Base-by-base conservation (phyloP, 768 basidiomycete genomes). In the Pleurotus djamor region DNA sequence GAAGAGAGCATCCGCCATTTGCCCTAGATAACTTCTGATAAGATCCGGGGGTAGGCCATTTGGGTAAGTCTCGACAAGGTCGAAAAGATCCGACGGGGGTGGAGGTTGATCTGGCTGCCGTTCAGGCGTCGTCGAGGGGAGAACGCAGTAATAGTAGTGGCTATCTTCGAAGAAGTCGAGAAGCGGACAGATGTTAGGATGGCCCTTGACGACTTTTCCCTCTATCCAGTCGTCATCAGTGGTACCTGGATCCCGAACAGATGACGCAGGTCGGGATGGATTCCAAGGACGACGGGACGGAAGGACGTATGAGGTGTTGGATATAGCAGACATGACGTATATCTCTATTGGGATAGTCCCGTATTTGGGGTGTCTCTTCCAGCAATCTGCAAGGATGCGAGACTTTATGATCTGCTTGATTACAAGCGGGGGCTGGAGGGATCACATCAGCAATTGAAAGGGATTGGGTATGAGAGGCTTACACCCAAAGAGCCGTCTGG, bases 351-450 rank as follows among this genome's bases (percentile, higher is more conserved):
- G 96, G 67, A 98, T 97, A 6, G 97, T 97, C 59, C 96, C 96
- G 71, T 92, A 84, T 62, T 89, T 85, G 45, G 92, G 91, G 71
- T 99, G 96, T 68, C 92, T 92, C 78, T 98, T 98, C 97, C 97
- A 99, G 73, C 96, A 98, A 76, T 99, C 96, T 34, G 96, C 96
- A 55, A 99, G 83, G 60, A 99, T 99, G 54, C 97, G 91, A 49
- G 93, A 95, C 74, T 98, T 98, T 79, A 98, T 96, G 68, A 98
- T 89, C 73, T 97, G 96, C 69, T 99, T 99, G 74, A 99, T 94
- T 66, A 99, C 89, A 60, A 97, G 76, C 38, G 91, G 87, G 3
- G 94, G 89, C 94, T 95, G 67, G 61, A 62, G 59, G 64, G 41
- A 36, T 10, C 37, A 1, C 34, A 13, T 17, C 10, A n/a, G 7